Evolutionary conservation across 1,284 basidiomycete species (phyloP), one percentile per base, ranked within the genome.

Genomic region (Hymenochaete sp.): DNA sequence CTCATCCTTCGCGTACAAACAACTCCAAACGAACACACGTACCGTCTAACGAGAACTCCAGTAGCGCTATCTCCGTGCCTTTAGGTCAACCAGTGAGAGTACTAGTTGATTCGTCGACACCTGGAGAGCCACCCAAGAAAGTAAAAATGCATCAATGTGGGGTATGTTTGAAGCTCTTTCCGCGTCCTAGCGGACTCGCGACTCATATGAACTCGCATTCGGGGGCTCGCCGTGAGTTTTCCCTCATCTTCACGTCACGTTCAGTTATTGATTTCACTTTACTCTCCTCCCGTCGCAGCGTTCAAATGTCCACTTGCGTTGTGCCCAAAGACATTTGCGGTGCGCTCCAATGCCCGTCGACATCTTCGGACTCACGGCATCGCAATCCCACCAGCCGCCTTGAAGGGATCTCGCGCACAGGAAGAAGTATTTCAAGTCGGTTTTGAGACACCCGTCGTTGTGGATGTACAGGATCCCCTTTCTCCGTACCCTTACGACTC

Each of bases 121-220:
- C 48, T 27, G 49, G 49, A 14, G 45, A 50, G 40, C 49, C 49
- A 16, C 49, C 49, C 46, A 69, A 68, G 56, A 68, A 67, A 56
- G 64, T 67, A 26, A 74, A 73, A 59, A 71, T 73, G 66, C 72
- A 74, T 56, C 62, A 65, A 50, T 76, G 77, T 56, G 59, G 59
- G 18, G 63, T 77, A 3, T 81, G 77, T 57, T 58, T 64, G 32
- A 81, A 80, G 59, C 59, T 67, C 32, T 82, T 82, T 57, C 76
- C 75, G 45, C 65, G 75, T 25, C 81, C 80, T 0, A 80, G 77
- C 51, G 79, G 77, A n/a, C 66, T 84, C 37, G 66, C 67, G 42
- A 82, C 81, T 9, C 81, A 84, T 61, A 82, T 82, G 78, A 76
- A 80, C 52, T 76, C 75, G 29, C 81, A 85, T 57, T 79, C 73